These are phyloP conservation scores for Citrus medica DNA, from an alignment of 345 rosid species.

Conservation along the genomic window DNA sequence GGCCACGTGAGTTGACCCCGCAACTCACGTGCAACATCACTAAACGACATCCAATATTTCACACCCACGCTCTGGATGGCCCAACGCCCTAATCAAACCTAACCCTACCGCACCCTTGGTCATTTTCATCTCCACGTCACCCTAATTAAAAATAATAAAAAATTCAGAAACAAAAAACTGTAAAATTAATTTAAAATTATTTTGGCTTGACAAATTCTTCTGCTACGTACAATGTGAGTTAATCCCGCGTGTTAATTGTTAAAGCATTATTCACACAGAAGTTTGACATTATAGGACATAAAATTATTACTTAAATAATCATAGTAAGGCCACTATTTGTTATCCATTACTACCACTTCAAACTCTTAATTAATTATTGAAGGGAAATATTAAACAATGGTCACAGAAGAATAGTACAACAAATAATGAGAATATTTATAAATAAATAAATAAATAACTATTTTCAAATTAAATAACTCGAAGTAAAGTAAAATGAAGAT, in stretches of 20 bases:
- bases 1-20: constrained; percentile 41
- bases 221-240: too few species aligned
- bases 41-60: neutral
- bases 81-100: neutral
- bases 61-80: neutral
- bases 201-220: too few species aligned
- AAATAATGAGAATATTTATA: neutral
- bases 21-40: constrained; percentile 39
- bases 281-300: neutral
- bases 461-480: neutral
- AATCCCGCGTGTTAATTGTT: too few species aligned
- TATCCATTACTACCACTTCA: neutral
- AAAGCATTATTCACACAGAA: too few species aligned
- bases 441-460: too few species aligned
- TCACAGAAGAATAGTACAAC: too few species aligned
- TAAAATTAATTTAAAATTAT: neutral
- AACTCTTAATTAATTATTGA: neutral
- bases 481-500: neutral
- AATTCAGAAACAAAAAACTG: neutral
- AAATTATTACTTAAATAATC: neutral
- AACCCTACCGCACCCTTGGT: neutral
- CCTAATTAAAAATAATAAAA: neutral
- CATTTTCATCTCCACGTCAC: neutral
- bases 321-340: neutral
- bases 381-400: neutral